Conservation (phyloP, 1,139 yeast genomes). For the Casaregolazyma lundiana region DNA sequence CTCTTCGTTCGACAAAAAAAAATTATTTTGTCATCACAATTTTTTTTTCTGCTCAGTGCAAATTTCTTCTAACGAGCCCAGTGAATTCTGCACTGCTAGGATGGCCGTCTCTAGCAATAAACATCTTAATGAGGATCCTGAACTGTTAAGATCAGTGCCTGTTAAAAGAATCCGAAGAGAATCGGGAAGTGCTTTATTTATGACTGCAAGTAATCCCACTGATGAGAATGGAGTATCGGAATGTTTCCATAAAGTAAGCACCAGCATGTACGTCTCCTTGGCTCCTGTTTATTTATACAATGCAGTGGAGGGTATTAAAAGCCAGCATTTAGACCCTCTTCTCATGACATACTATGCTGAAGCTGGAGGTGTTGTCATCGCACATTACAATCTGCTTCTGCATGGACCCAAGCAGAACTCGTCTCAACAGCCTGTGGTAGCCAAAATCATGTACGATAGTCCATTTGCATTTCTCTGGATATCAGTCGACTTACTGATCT, state of each 20-base stretch:
- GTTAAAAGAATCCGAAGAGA: slow-evolving; percentile 12
- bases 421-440: slow-evolving; percentile 39
- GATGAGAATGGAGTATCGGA: slow-evolving; percentile 38
- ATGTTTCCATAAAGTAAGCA: slow-evolving; percentile 63
- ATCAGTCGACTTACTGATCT: slow-evolving; percentile 72
- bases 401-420: slow-evolving; percentile 35
- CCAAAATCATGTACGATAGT: slow-evolving; percentile 70
- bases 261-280: slow-evolving; percentile 71
- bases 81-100: background rate
- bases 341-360: slow-evolving; percentile 74
- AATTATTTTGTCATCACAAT: background rate
- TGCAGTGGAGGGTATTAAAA: slow-evolving; percentile 73
- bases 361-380: slow-evolving; percentile 77
- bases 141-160: slow-evolving; percentile 13
- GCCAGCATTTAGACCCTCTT: slow-evolving; percentile 86
- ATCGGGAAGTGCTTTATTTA: slow-evolving; percentile 5
- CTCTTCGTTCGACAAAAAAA: no score
- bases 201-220: slow-evolving; percentile 27
- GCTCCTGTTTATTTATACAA: slow-evolving; percentile 72
- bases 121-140: slow-evolving; percentile 9
- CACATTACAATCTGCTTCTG: slow-evolving; percentile 61
- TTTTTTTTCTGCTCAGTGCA: background rate
- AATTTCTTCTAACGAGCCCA: background rate
- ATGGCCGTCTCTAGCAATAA: slow-evolving; percentile 9
- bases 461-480: slow-evolving; percentile 91